Evolutionary conservation across 495 filamentous ascomycete genomes (phyloP).

Genomic region (Glonium stellatum): DNA sequence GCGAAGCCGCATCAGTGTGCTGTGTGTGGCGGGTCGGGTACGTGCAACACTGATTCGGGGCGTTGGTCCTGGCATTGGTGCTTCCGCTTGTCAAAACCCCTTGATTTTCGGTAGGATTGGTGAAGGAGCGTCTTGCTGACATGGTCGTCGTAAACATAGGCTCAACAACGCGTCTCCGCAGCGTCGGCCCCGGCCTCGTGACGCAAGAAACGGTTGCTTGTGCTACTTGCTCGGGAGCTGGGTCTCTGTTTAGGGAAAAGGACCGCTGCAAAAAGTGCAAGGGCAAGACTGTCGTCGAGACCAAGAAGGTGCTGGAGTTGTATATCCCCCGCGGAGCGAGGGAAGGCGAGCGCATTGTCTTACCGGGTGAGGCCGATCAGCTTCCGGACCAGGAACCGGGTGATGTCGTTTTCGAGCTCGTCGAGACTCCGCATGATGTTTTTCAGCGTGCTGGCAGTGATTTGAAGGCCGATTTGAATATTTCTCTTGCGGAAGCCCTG

Average conservation of each 20-base stretch:
- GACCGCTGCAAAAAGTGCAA: slow-evolving; percentile 99
- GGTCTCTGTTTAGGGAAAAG: slow-evolving; percentile 82
- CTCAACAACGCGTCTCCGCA: slow-evolving; percentile 60
- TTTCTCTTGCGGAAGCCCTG: slow-evolving; percentile 78
- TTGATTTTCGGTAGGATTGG: neutral
- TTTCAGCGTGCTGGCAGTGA: slow-evolving; percentile 81
- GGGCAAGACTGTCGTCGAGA: slow-evolving; percentile 69
- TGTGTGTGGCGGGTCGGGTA: slow-evolving; percentile 69
- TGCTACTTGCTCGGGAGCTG: slow-evolving; percentile 70
- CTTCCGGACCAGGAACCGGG: slow-evolving; percentile 84
- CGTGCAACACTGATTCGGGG: neutral
- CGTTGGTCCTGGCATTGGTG: neutral
- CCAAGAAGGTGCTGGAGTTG: slow-evolving; percentile 89
- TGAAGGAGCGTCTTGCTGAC: neutral
- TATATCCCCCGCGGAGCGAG: slow-evolving; percentile 88
- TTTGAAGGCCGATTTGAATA: slow-evolving; percentile 66
- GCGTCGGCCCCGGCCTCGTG: slow-evolving; percentile 73
- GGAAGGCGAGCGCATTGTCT: slow-evolving; percentile 80
- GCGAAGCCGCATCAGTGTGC: slow-evolving; percentile 80
- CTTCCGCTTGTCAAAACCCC: neutral
- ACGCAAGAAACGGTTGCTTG: slow-evolving; percentile 69
- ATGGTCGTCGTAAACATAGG: slow-evolving; percentile 37
- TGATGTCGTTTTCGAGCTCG: slow-evolving; percentile 81
- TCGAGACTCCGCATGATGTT: slow-evolving; percentile 69
- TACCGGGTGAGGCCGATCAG: slow-evolving; percentile 94